Evolutionary conservation across 202 grass and related monocot genomes (phyloP).

Genomic region (Digitaria exilis): DNA sequence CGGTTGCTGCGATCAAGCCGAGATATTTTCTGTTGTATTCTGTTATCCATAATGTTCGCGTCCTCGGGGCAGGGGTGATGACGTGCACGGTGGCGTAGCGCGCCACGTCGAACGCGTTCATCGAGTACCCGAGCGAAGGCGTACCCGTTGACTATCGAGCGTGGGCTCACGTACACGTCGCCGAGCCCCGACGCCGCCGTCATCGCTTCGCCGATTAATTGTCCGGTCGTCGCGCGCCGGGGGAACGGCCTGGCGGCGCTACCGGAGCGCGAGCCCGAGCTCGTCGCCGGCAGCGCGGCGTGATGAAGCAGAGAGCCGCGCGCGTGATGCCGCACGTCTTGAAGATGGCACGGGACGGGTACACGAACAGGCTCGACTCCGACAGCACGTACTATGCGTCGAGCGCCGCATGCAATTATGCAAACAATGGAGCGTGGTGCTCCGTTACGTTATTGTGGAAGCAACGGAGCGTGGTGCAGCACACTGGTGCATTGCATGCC

Average conservation of each 20-base stretch:
- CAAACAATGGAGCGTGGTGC: neutral
- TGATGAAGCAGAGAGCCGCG: too few relatives aligned
- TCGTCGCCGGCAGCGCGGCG: constrained; percentile 1
- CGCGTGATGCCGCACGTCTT: constrained; percentile 58
- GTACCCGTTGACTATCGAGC: constrained; percentile 37
- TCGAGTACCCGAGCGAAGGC: constrained; percentile 56
- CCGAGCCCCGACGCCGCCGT: constrained; percentile 34
- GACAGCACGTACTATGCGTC: constrained; percentile 55
- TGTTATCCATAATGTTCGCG: constrained; percentile 25
- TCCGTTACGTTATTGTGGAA: too few relatives aligned
- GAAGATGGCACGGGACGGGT: constrained; percentile 32
- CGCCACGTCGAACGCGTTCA: constrained; percentile 46
- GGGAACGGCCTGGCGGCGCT: too few relatives aligned
- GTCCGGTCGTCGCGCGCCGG: too few relatives aligned
- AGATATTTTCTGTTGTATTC: too few relatives aligned
- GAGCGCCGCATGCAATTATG: constrained; percentile 8
- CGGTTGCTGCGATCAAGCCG: too few relatives aligned
- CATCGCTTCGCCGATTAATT: constrained; percentile 46
- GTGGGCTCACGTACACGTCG: constrained; percentile 31
- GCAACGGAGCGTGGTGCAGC: neutral
- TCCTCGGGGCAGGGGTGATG: constrained; percentile 60
- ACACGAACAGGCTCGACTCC: constrained; percentile 54
- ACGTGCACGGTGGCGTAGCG: constrained; percentile 59
- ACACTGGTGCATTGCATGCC: constrained; percentile 24
- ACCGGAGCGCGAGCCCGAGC: too few relatives aligned